Percentiles rank a stretch among this genome's conserved stretches.
phyloP scores from a whole-genome alignment of 2,329 filamentous ascomycete species.

The Pyrenophora graminea region DNA sequence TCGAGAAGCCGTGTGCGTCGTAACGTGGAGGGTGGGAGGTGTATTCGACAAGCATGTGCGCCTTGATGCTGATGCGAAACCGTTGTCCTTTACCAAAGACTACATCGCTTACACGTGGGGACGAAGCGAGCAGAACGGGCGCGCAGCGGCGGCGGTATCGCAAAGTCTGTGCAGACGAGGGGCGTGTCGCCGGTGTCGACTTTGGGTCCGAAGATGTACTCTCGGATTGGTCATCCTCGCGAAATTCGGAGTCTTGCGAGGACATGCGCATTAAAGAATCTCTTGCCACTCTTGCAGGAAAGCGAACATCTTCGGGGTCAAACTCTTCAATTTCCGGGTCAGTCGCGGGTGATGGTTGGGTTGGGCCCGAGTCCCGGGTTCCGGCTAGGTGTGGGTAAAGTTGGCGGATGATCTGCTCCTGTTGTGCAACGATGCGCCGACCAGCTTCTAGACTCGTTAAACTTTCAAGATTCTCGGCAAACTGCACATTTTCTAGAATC shows the following conservation, averaged over 20 bases:
- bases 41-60: slow-evolving; percentile 50
- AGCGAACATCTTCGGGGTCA: slow-evolving; percentile 45
- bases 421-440: slow-evolving; percentile 51
- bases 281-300: slow-evolving; percentile 29
- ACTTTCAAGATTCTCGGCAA: slow-evolving; percentile 41
- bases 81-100: slow-evolving; percentile 50
- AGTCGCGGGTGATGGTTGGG: slow-evolving; percentile 15
- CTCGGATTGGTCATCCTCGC: slow-evolving; percentile 23
- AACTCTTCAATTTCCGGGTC: slow-evolving; percentile 45
- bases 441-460: slow-evolving; percentile 37
- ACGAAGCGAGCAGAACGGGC: slow-evolving; percentile 50
- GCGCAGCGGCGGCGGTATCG: slow-evolving; percentile 55
- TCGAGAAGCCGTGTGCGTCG: slow-evolving; percentile 46
- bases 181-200: slow-evolving; percentile 34
- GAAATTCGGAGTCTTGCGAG: slow-evolving; percentile 26
- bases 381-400: slow-evolving; percentile 52
- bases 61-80: slow-evolving; percentile 51
- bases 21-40: slow-evolving; percentile 52
- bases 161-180: slow-evolving; percentile 43
- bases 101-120: slow-evolving; percentile 53
- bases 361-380: slow-evolving; percentile 13
- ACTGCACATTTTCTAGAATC: slow-evolving; percentile 37
- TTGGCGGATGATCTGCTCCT: slow-evolving; percentile 53
- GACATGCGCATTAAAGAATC: slow-evolving; percentile 17
- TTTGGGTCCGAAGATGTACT: slow-evolving; percentile 39